phyloP scores from a whole-genome alignment of 2,329 filamentous ascomycete genomes.

The Ophiostoma montium region DNA sequence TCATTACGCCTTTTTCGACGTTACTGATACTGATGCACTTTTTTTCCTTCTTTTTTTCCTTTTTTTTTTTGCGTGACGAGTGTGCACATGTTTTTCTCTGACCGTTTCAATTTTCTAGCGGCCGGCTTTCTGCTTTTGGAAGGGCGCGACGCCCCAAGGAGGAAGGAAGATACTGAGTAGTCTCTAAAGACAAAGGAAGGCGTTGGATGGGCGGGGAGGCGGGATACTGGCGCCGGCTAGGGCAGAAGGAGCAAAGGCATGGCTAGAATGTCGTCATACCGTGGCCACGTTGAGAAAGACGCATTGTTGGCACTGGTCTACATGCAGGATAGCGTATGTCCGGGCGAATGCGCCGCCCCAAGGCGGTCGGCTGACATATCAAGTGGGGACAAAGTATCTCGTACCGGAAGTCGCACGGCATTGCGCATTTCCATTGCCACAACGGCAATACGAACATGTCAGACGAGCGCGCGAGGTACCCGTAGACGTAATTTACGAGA shows the following conservation, averaged over 20 bases:
- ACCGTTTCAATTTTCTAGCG: background rate
- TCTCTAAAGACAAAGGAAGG: background rate
- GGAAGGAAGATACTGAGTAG: constrained; percentile 1
- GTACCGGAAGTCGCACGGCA: background rate
- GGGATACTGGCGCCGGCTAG: constrained; percentile 4
- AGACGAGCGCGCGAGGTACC: background rate
- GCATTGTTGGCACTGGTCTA: no score
- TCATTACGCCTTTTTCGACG: no score
- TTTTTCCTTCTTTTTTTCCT: background rate
- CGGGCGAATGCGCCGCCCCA: background rate
- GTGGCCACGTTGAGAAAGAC: background rate
- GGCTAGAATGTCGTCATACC: constrained; percentile 8
- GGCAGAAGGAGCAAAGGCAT: background rate
- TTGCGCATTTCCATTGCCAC: background rate
- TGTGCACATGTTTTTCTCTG: background rate
- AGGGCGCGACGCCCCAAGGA: background rate
- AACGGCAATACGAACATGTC: background rate
- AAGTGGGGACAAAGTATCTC: background rate
- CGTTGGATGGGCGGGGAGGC: constrained; percentile 6
- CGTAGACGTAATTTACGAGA: no score
- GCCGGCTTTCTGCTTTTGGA: constrained; percentile 1
- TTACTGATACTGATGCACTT: no score
- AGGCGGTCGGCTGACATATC: constrained; percentile 3
- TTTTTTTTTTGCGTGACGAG: no score
- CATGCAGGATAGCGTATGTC: no score